These are phyloP conservation scores for Penicillium corylophilum DNA, from an alignment of 2,329 filamentous ascomycete species.

Conservation along the genomic window DNA sequence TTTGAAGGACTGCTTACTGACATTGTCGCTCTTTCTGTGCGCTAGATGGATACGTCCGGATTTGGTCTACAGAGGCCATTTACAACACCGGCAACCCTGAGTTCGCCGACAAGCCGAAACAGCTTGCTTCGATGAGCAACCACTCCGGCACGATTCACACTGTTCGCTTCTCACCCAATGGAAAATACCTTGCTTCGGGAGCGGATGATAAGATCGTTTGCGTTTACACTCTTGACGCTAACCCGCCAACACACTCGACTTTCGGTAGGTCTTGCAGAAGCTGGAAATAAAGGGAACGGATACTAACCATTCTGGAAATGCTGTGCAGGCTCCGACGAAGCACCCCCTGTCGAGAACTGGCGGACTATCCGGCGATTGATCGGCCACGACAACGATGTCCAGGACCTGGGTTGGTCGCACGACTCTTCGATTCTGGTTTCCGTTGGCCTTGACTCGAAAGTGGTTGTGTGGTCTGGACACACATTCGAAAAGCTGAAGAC, in stretches of 20 bases:
- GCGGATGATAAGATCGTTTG: slow-evolving; percentile 99
- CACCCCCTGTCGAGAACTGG: slow-evolving; percentile 95
- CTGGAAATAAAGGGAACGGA: slow-evolving; percentile 5
- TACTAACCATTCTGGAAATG: slow-evolving; percentile 9
- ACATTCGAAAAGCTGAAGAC: slow-evolving; percentile 98
- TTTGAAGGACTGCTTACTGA: slow-evolving; percentile 9
- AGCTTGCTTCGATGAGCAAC: slow-evolving; percentile 97
- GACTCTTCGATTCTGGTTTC: slow-evolving; percentile 96
- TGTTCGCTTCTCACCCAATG: slow-evolving; percentile 93
- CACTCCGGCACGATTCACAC: slow-evolving; percentile 97
- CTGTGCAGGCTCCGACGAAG: slow-evolving; percentile 71
- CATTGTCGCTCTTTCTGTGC: not conserved
- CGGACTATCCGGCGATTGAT: slow-evolving; percentile 90
- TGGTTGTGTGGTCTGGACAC: slow-evolving; percentile 96
- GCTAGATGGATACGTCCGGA: slow-evolving; percentile 87
- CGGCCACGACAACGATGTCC: slow-evolving; percentile 97
- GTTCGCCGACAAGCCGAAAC: slow-evolving; percentile 74
- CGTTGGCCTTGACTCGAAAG: slow-evolving; percentile 93
- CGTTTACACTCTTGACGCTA: slow-evolving; percentile 87
- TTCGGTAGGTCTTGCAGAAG: slow-evolving; percentile 62
- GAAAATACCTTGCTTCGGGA: slow-evolving; percentile 91
- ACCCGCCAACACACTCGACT: slow-evolving; percentile 71
- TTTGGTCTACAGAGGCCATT: slow-evolving; percentile 96
- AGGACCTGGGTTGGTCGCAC: slow-evolving; percentile 94
- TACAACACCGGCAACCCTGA: slow-evolving; percentile 71